Base-by-base conservation (phyloP, 2,329 filamentous ascomycete species). In the Stenocarpella maydis region DNA sequence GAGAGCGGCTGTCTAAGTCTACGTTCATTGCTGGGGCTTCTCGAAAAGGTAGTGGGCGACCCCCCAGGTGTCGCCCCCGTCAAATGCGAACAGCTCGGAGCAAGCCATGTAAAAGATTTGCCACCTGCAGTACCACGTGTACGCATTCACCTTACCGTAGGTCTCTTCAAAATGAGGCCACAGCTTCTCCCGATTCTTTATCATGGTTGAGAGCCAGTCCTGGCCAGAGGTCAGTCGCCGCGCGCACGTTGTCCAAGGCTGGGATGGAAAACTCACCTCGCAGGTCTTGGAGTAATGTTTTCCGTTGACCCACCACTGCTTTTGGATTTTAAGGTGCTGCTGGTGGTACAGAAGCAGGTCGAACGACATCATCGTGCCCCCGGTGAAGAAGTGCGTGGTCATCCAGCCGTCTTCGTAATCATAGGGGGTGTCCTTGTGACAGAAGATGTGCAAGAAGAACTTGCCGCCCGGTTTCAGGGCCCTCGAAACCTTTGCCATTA, bases 331-430 rank as follows among this genome's bases (percentile, higher is more conserved):
- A 63, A 92, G 77, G 74, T 92, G 85, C 28, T 82, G 80, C 77
- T 92, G 90, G 75, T 92, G 92, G 75, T 86, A 92, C 49, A 90
- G 81, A 70, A 92, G 77, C 66, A 93, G 78, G 76, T 92, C 91
- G 0, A 88, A 86, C 50, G 85, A 88, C 4, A 88, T 89, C 91
- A 92, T 93, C 8, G 89, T 92, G 2, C 91, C 91, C 15, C 90
- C 91, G 0, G 89, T 91, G 79, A 92, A 92, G 82, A 92, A 93
- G 75, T 92, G 85, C 71, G 86, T 87, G 63, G 89, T 91, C 90
- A 92, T 92, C 91, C 90, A 93, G 41, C 90, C 90, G 60, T 86
- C 85, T 71, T 92, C 90, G 73, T 89, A 92, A 75, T 92, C 89
- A 75, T 92, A 92, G 0, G 90, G 89, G 17, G 87, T 90, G 14